Base-by-base conservation (phyloP, 2,329 filamentous ascomycete species). In the Phyllosticta citrichinensis region DNA sequence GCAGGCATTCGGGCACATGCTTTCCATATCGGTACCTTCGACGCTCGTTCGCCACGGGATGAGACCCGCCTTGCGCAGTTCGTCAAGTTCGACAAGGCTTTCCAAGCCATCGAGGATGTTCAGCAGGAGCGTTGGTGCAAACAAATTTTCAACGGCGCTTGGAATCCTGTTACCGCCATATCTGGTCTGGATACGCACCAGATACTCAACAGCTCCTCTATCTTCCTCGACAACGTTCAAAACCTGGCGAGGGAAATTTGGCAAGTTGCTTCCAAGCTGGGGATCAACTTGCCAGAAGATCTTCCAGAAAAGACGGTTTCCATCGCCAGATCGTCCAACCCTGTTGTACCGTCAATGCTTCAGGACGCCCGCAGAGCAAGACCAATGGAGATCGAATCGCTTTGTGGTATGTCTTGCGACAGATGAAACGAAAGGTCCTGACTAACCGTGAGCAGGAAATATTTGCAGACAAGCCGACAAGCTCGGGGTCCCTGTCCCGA, bases 91-190 rank as follows among this genome's bases (percentile, higher is more conserved):
- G 65, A 68, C 11, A 17, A 56, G 9, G 59, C 58, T 14, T 68
- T 68, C 55, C 60, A 62, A 22, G 59, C 53, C 5, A 61, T 65
- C 11, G 24, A 58, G 17, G 63, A 64, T 24, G 63, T 63, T 20
- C 50, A 57, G 12, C 58, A 56, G 12, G 65, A 67, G 52, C 64
- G 66, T n/a, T 68, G 66, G 66, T 64, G 60, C 11, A 68, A 68
- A 47, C 62, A 66, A 22, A 60, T 68, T 19, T 64, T 67, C 60
- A 68, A 68, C 30, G 62, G 64, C 10, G 65, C 66, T 11, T 66
- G 65, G 65, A 67, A 66, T 51, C 59, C 63, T 8, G 63, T 63
- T 22, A 61, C 65, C 3, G 66, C 66, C 3, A 56, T 67, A 8
- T 65, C 63, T 6, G 65, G 64, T 1, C 62, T 65, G 22, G 56